phyloP scores from a whole-genome alignment of 768 basidiomycete genomes.

The Boletus sp. region DNA sequence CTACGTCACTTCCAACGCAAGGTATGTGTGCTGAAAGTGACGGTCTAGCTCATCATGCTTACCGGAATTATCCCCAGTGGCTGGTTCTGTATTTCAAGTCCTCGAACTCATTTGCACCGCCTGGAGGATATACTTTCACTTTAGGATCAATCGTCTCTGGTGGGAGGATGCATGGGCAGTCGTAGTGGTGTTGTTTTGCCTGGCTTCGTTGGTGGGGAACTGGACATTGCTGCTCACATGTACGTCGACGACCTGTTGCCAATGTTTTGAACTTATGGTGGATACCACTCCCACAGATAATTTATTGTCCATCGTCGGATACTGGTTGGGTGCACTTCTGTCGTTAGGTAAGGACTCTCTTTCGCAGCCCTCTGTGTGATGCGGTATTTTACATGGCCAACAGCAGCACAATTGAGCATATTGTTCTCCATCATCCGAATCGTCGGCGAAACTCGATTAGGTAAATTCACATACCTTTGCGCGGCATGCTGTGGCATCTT shows the following conservation, averaged over 20 bases:
- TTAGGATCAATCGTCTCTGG: slow-evolving; percentile 14
- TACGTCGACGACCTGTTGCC: not conserved
- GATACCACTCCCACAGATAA: not conserved
- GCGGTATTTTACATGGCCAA: not conserved
- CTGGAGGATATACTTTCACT: slow-evolving; percentile 13
- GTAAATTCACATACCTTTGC: not conserved
- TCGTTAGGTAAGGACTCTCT: not conserved
- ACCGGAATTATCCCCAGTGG: not conserved
- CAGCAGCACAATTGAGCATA: slow-evolving; percentile 12
- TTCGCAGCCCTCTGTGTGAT: not conserved
- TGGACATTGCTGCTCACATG: slow-evolving; percentile 4
- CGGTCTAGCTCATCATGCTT: not conserved
- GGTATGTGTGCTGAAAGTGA: not conserved
- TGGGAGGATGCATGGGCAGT: slow-evolving; percentile 22
- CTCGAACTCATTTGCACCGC: slow-evolving; percentile 8
- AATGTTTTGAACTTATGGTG: too few species aligned
- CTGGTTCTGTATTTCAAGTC: not conserved
- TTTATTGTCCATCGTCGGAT: not conserved
- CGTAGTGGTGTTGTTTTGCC: slow-evolving; percentile 4
- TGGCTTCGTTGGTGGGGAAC: slow-evolving; percentile 2
- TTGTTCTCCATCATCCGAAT: slow-evolving; percentile 18
- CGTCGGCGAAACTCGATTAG: not conserved
- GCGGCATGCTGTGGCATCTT: not conserved
- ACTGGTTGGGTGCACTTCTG: slow-evolving; percentile 6
- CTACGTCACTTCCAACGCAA: not conserved